These are phyloP conservation scores for Chrysosporium keratinophilum DNA, from an alignment of 2,329 filamentous ascomycete species.

Conservation along the genomic window DNA sequence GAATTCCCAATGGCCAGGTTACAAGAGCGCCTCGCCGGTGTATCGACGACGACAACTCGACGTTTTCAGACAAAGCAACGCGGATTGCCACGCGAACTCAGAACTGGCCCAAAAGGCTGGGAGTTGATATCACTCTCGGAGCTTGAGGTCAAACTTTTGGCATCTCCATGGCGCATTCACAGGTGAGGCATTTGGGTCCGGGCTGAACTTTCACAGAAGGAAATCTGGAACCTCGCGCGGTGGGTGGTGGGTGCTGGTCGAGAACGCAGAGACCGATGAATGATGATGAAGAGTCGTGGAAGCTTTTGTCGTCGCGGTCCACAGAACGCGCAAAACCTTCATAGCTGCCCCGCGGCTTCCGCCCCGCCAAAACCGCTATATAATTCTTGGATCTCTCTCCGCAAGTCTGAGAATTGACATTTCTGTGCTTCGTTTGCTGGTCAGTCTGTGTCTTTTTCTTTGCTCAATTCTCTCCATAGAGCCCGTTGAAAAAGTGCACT, in stretches of 20 bases:
- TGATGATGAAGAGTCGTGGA: background rate
- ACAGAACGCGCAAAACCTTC: conserved; percentile 3
- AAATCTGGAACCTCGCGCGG: background rate
- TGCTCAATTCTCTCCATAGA: background rate
- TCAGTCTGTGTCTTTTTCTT: background rate
- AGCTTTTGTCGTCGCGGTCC: background rate
- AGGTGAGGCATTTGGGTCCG: background rate
- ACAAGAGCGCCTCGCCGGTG: background rate
- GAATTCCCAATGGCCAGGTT: background rate
- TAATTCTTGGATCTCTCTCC: background rate
- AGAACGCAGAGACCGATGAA: background rate
- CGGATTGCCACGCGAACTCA: conserved; percentile 4
- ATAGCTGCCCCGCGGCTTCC: conserved; percentile 2
- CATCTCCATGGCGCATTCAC: background rate
- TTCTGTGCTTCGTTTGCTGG: background rate
- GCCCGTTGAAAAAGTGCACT: background rate
- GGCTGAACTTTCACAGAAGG: background rate
- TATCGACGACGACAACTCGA: background rate
- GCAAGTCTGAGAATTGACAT: background rate
- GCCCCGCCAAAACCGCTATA: conserved; percentile 6
- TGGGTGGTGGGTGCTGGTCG: background rate
- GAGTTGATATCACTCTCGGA: conserved; percentile 1
- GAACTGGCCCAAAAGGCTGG: background rate
- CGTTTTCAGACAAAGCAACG: conserved; percentile 4
- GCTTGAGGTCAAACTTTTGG: background rate